These are phyloP conservation scores for Microdochium trichocladiopsis DNA, from an alignment of 2,329 filamentous ascomycete genomes.

Conservation along the genomic window DNA sequence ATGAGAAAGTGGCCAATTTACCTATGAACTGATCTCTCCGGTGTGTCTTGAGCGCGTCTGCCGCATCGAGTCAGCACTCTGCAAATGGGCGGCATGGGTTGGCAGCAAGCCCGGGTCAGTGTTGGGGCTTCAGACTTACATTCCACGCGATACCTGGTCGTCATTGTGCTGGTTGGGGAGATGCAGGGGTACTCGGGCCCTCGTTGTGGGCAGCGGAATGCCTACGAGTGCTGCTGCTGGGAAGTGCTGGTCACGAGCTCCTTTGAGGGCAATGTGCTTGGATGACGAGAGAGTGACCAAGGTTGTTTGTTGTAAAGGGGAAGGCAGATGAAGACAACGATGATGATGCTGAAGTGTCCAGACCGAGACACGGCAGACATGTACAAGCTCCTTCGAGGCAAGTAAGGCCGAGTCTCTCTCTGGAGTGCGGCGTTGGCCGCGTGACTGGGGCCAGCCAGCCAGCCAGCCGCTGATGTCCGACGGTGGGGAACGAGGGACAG, in stretches of 20 bases:
- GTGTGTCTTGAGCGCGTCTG: slow-evolving; percentile 71
- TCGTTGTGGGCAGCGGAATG: not conserved
- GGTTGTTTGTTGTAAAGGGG: too few species aligned
- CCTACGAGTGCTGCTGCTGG: not conserved
- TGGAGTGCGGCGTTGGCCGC: not conserved
- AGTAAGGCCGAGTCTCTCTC: too few species aligned
- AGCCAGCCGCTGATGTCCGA: not conserved
- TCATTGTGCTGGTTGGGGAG: slow-evolving; percentile 37
- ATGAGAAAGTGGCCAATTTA: slow-evolving; percentile 22
- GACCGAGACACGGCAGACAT: too few species aligned
- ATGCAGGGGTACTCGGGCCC: not conserved
- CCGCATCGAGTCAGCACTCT: slow-evolving; percentile 9
- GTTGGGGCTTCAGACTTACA: slow-evolving; percentile 42
- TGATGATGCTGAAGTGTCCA: too few species aligned
- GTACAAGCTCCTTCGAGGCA: too few species aligned
- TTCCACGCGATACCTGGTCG: slow-evolving; percentile 63
- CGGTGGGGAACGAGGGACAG: not conserved
- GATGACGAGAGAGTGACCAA: too few species aligned
- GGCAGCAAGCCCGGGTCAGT: slow-evolving; percentile 1
- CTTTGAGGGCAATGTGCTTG: too few species aligned
- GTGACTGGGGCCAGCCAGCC: too few species aligned
- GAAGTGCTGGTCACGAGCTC: not conserved
- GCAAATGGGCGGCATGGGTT: not conserved
- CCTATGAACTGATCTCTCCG: slow-evolving; percentile 83
- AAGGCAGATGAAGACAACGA: too few species aligned